Conservation (phyloP, 805 yeast species). For the Suhomyces pyralidae region DNA sequence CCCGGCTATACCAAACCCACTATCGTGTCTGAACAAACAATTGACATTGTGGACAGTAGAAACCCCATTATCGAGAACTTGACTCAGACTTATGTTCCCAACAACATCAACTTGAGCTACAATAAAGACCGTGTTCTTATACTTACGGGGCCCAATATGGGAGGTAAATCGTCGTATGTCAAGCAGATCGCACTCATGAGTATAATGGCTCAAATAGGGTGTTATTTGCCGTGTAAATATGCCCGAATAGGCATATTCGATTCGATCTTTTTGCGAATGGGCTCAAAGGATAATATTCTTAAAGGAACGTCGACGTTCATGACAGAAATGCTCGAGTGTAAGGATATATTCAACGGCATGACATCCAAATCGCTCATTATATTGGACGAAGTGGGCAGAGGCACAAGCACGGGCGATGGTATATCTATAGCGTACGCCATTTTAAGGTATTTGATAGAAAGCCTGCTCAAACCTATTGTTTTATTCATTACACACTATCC, state of each 20-base stretch:
- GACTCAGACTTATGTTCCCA: slow-evolving; percentile 54
- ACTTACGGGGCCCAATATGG: slow-evolving; percentile 87
- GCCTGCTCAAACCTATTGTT: slow-evolving; percentile 46
- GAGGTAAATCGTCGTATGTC: slow-evolving; percentile 79
- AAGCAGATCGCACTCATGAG: slow-evolving; percentile 68
- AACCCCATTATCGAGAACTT: slow-evolving; percentile 65
- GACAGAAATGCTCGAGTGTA: slow-evolving; percentile 70
- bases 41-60: slow-evolving; percentile 52
- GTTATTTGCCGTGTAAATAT: slow-evolving; percentile 64
- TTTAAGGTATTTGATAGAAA: slow-evolving; percentile 51
- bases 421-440: slow-evolving; percentile 76
- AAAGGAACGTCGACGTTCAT: slow-evolving; percentile 80
- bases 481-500: slow-evolving; percentile 87
- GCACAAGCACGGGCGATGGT: slow-evolving; percentile 73
- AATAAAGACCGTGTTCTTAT: slow-evolving; percentile 52
- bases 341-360: slow-evolving; percentile 50
- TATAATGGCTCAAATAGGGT: slow-evolving; percentile 75
- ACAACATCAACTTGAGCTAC: slow-evolving; percentile 52
- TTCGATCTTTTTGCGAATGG: slow-evolving; percentile 77
- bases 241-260: slow-evolving; percentile 70
- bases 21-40: slow-evolving; percentile 43
- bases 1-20: slow-evolving; percentile 47
- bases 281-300: slow-evolving; percentile 76
- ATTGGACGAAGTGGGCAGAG: slow-evolving; percentile 79
- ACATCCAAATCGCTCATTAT: slow-evolving; percentile 59